These are phyloP conservation scores for Xylaria bambusicola DNA, from an alignment of 495 filamentous ascomycete genomes.

Conservation along the genomic window DNA sequence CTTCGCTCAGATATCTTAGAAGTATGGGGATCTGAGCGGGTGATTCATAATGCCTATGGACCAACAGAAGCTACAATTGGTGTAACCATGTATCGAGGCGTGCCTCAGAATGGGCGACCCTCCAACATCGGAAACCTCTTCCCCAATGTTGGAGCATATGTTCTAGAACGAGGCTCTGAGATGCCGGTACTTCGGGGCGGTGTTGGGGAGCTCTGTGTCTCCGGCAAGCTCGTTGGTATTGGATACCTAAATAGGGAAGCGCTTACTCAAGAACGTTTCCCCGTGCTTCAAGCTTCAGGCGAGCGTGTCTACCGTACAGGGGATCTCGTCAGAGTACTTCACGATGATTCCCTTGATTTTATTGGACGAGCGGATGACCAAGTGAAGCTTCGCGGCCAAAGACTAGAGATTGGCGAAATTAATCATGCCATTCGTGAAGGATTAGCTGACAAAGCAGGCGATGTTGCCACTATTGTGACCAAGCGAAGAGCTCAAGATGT, in stretches of 20 bases:
- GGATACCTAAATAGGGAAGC: conserved; percentile 82
- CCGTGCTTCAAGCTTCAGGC: conserved; percentile 49
- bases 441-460: conserved; percentile 42
- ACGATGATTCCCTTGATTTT: conserved; percentile 72
- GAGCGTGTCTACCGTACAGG: conserved; percentile 74
- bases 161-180: conserved; percentile 70
- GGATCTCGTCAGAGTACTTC: conserved; percentile 71
- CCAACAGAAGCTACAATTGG: conserved; percentile 93
- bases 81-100: conserved; percentile 73
- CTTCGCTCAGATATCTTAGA: conserved; percentile 73
- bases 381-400: conserved; percentile 76
- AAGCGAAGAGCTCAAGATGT: conserved; percentile 63
- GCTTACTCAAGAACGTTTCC: conserved; percentile 65
- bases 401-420: conserved; percentile 78
- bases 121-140: conserved; percentile 87
- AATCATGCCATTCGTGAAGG: conserved; percentile 62
- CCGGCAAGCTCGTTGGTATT: conserved; percentile 81
- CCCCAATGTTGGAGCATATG: conserved; percentile 77
- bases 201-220: conserved; percentile 84
- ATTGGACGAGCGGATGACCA: conserved; percentile 77
- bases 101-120: conserved; percentile 68
- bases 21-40: conserved; percentile 61
- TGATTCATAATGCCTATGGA: conserved; percentile 78
- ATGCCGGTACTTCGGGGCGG: conserved; percentile 72
- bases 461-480: conserved; percentile 67